phyloP scores from a whole-genome alignment of 306 rosid genomes.

The Cicer pinnatifidum region DNA sequence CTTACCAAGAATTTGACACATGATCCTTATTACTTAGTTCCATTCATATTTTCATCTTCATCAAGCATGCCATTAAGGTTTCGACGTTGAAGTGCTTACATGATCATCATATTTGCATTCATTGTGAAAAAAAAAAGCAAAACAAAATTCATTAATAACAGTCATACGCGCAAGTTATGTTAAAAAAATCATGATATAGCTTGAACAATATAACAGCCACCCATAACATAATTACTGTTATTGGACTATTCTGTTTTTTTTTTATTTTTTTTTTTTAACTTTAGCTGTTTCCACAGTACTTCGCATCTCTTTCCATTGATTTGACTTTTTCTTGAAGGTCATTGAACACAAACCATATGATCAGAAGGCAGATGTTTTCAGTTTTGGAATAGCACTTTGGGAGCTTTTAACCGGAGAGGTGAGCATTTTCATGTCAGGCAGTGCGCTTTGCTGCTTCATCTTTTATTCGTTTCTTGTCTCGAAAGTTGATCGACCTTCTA shows the following conservation, averaged over 20 bases:
- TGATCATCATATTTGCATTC: constrained; percentile 26
- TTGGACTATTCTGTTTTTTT: constrained; percentile 22
- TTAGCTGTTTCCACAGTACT: constrained; percentile 40
- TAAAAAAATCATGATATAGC: too few species aligned
- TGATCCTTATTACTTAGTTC: constrained; percentile 18
- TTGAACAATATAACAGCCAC: too few species aligned
- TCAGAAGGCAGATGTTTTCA: constrained; percentile 95
- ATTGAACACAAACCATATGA: constrained; percentile 98
- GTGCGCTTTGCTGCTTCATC: constrained; percentile 30
- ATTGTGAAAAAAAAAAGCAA: too few species aligned
- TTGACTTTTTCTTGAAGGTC: constrained; percentile 66
- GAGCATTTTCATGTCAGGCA: constrained; percentile 50
- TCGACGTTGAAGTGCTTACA: background rate
- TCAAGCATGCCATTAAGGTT: background rate
- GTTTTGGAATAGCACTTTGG: constrained; percentile 94
- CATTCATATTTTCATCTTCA: constrained; percentile 25
- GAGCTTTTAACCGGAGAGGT: constrained; percentile 97
- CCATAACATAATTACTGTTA: too few species aligned
- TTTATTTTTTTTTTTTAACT: constrained; percentile 22
- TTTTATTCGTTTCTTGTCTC: constrained; percentile 22
- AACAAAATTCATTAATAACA: too few species aligned
- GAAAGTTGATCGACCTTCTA: constrained; percentile 19
- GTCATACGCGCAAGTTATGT: too few species aligned
- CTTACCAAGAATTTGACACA: constrained; percentile 24
- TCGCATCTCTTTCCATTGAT: constrained; percentile 44